Conservation (phyloP, 148 eudicot species). For the Chenopodium suecicum region DNA sequence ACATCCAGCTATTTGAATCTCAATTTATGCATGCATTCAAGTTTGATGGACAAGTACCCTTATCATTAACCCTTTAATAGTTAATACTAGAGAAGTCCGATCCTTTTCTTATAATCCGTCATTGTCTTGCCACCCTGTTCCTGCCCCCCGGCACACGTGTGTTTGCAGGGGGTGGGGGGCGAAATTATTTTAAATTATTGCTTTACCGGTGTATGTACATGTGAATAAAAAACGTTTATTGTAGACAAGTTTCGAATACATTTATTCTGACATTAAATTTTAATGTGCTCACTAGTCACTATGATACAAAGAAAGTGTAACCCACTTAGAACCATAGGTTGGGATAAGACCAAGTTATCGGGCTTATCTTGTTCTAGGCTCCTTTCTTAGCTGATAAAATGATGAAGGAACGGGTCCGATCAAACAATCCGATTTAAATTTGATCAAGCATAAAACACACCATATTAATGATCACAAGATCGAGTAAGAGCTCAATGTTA, state of each 20-base stretch:
- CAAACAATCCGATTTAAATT: too few species aligned
- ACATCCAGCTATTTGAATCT: conserved; percentile 11
- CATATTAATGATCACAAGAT: neutral
- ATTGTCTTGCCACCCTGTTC: conserved; percentile 21
- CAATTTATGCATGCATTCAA: conserved; percentile 10
- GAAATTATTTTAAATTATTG: neutral
- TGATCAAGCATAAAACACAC: too few species aligned
- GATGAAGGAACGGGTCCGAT: too few species aligned
- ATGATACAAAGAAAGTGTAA: too few species aligned
- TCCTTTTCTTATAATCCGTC: conserved; percentile 19
- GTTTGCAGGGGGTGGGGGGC: neutral
- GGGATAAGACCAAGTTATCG: too few species aligned
- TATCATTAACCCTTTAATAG: neutral
- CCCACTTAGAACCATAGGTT: too few species aligned
- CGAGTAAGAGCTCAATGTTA: neutral
- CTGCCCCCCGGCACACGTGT: conserved; percentile 23
- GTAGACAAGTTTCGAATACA: neutral
- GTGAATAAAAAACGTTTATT: neutral
- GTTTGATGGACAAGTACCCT: neutral
- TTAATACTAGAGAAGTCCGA: neutral
- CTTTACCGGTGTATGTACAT: neutral
- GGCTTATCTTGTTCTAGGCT: too few species aligned
- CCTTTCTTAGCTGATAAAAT: too few species aligned
- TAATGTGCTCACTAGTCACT: too few species aligned
- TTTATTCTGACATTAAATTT: too few species aligned